A percentile compares a stretch with the other conserved stretches of the same genome.
Conservation (phyloP, 2,329 filamentous ascomycete genomes). For the Aspergillus quadricinctus region DNA sequence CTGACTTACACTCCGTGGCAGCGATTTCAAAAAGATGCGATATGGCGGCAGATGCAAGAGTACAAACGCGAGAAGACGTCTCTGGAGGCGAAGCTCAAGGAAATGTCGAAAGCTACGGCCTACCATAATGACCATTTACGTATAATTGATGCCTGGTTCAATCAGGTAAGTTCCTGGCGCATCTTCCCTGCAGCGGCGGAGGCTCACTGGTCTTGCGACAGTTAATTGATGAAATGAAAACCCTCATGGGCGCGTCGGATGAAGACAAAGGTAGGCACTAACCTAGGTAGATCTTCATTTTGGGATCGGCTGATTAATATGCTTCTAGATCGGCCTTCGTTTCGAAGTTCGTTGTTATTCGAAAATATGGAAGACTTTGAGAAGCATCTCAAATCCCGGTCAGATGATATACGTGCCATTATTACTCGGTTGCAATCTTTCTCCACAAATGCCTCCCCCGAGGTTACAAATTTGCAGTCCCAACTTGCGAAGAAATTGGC, state of each 20-base stretch:
- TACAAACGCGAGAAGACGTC: constrained; percentile 87
- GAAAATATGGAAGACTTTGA: constrained; percentile 62
- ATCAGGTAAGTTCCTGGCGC: constrained; percentile 62
- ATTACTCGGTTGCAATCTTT: constrained; percentile 64
- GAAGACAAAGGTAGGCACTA: constrained; percentile 24
- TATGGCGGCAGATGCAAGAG: constrained; percentile 95
- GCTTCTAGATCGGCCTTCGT: constrained; percentile 24
- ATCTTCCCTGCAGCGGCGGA: background rate
- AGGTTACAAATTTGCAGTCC: constrained; percentile 67
- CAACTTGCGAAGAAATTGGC: constrained; percentile 73
- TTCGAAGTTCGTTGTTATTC: constrained; percentile 53
- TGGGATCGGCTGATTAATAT: constrained; percentile 2
- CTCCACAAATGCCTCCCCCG: constrained; percentile 51
- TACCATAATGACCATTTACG: constrained; percentile 92
- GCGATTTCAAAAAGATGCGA: constrained; percentile 93
- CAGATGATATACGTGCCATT: constrained; percentile 69
- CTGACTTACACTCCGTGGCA: constrained; percentile 40
- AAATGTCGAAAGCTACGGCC: constrained; percentile 70
- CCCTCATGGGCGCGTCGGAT: constrained; percentile 31
- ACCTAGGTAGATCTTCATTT: background rate
- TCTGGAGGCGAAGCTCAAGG: constrained; percentile 74
- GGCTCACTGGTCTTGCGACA: constrained; percentile 19
- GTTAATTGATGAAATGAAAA: constrained; percentile 47
- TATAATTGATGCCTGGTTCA: constrained; percentile 88
- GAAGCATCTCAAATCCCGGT: constrained; percentile 71